A percentile compares a stretch with the other conserved stretches of the same genome.
These are phyloP conservation scores for Russula griseocarnosa DNA, from an alignment of 768 basidiomycete species.

Conservation along the genomic window DNA sequence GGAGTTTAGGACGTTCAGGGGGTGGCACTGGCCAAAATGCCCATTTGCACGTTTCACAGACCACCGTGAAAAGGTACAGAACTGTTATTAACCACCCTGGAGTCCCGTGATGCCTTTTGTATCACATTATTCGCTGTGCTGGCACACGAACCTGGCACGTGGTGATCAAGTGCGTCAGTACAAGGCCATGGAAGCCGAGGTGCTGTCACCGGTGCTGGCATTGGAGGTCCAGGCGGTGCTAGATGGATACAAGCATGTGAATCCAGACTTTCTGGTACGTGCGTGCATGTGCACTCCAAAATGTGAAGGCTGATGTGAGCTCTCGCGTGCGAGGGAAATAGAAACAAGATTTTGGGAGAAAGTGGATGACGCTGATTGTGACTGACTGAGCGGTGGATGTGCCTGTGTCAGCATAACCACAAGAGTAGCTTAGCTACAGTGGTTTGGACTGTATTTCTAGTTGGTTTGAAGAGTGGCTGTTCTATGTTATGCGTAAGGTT, in stretches of 20 bases:
- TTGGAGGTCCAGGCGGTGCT: slow-evolving; percentile 78
- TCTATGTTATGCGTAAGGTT: no score
- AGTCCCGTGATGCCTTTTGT: no score
- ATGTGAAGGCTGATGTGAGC: neutral
- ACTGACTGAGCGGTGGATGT: slow-evolving; percentile 94
- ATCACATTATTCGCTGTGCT: slow-evolving; percentile 60
- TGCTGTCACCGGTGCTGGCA: slow-evolving; percentile 77
- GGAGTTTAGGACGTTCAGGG: no score
- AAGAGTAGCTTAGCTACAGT: no score
- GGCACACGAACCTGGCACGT: slow-evolving; percentile 78
- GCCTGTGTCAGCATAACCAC: no score
- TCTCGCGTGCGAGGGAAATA: slow-evolving; percentile 17
- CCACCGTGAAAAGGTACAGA: no score
- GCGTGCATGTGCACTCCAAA: slow-evolving; percentile 43
- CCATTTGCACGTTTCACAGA: no score
- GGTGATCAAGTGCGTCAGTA: slow-evolving; percentile 64
- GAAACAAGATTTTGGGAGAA: slow-evolving; percentile 42
- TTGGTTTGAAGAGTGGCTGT: no score
- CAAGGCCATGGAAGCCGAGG: slow-evolving; percentile 69
- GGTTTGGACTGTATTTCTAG: no score
- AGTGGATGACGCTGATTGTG: slow-evolving; percentile 78
- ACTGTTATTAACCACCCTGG: no score
- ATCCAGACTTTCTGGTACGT: slow-evolving; percentile 83
- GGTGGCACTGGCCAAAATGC: no score
- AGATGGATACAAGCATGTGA: slow-evolving; percentile 81